Base-by-base conservation (phyloP, 139 green algal species). In the Chlamydomonas eustigma region DNA sequence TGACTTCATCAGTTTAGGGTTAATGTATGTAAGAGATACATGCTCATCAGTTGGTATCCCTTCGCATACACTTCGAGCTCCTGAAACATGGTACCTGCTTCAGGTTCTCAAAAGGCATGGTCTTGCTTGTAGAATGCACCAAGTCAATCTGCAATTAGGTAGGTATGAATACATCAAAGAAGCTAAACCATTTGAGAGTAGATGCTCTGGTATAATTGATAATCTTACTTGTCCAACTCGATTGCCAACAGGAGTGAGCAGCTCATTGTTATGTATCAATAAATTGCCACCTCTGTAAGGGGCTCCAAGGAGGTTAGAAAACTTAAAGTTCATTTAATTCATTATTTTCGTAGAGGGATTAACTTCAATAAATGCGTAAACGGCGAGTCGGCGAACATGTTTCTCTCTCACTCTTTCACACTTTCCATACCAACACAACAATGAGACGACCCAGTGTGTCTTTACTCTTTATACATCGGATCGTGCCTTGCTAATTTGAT, bases 261-360 rank as follows among this genome's bases (percentile, higher is more conserved):
- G 83, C 39, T 95, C 87, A 50, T 90, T 88, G 24, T 81, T 89
- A 8, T 89, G 76, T 1, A 98, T 83, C 0, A 97, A 37, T 2
- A 98, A 51, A 80, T 92, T 97, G 34, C 94, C 95, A 24, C 95
- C 95, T 4, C 95, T 73, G 70, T 98, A 98, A 2, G 95, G 95
- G 3, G 94, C 94, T 0, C 95, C 95, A 30, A 98, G 77, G 37
- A 98, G 58, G 73, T 94, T 96, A 0, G 51, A 76, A 63, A 98
- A 98, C 36, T 83, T 78, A 64, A 82, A 97, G 69, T 97, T 91
- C 92, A 97, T 96, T n/a, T n/a, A n/a, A n/a, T n/a, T 63, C n/a
- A n/a, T n/a, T n/a, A n/a, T n/a, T n/a, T n/a, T n/a, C n/a, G n/a
- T n/a, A n/a, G n/a, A n/a, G n/a, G n/a, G n/a, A n/a, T n/a, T n/a